These are phyloP conservation scores for Polyporus tsugae DNA, from an alignment of 1,284 basidiomycete species.

Conservation along the genomic window DNA sequence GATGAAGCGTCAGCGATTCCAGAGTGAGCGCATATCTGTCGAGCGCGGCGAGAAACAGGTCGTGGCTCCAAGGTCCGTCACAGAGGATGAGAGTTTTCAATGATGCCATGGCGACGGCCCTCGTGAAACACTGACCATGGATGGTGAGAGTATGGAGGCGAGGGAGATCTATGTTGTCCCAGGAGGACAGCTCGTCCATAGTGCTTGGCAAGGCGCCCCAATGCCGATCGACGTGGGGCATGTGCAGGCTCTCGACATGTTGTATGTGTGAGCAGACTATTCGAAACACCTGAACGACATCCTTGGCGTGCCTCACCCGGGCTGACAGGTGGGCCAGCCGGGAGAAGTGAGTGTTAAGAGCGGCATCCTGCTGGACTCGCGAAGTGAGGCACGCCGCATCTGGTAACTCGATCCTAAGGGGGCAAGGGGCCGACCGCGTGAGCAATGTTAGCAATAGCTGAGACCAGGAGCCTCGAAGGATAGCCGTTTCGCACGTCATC, in stretches of 20 bases:
- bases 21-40: neutral
- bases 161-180: too few relatives aligned
- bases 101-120: neutral
- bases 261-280: neutral
- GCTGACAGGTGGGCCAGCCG: neutral
- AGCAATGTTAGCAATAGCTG: too few relatives aligned
- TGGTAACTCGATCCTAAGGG: neutral
- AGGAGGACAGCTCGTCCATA: too few relatives aligned
- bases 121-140: neutral
- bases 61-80: neutral
- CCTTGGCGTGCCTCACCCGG: neutral
- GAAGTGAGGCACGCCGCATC: too few relatives aligned
- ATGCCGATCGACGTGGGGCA: too few relatives aligned
- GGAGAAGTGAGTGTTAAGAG: neutral
- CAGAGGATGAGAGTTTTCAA: neutral
- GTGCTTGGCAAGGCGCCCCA: too few relatives aligned
- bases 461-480: too few relatives aligned
- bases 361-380: neutral
- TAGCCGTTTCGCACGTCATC: too few relatives aligned
- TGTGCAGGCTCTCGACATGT: neutral
- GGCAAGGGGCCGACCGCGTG: neutral
- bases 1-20: neutral
- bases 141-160: neutral
- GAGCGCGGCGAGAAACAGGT: neutral
- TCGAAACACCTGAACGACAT: neutral